Percentiles rank a stretch among this genome's conserved stretches.
These are phyloP conservation scores for Rhynchospora breviuscula DNA, from an alignment of 176 grass and related monocot genomes.

Conservation along the genomic window DNA sequence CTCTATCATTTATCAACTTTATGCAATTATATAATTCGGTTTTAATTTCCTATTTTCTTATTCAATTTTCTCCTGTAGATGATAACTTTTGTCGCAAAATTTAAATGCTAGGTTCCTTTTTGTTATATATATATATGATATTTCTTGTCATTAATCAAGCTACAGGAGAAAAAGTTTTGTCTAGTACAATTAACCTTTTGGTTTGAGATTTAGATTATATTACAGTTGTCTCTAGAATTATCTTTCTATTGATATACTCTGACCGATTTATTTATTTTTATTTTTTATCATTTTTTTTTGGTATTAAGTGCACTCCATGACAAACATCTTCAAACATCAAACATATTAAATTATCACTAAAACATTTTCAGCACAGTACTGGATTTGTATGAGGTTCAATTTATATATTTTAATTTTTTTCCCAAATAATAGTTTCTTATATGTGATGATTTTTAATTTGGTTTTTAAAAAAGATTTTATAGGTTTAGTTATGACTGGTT, in stretches of 20 bases:
- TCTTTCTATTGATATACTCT: not conserved
- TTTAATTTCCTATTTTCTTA: not conserved
- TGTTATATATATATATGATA: not conserved
- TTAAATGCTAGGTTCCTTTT: not conserved
- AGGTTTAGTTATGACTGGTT: too few species aligned
- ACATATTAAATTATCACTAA: not conserved
- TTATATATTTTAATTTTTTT: too few species aligned
- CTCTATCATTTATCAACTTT: not conserved
- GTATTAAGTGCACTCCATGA: not conserved
- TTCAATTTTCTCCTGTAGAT: not conserved
- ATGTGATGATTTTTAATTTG: too few species aligned
- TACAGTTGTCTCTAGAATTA: not conserved
- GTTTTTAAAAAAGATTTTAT: too few species aligned
- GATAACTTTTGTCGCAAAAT: not conserved
- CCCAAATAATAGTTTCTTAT: too few species aligned
- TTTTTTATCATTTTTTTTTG: too few species aligned
- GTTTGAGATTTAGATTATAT: not conserved
- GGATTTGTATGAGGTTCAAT: too few species aligned
- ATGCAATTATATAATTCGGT: not conserved
- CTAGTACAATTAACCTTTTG: not conserved
- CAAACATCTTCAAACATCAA: not conserved
- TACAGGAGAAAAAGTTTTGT: not conserved
- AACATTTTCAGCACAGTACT: not conserved
- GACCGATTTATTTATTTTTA: not conserved
- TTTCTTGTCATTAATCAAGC: not conserved